These are phyloP conservation scores for Thelonectria olida DNA, from an alignment of 2,329 filamentous ascomycete genomes.

Conservation along the genomic window DNA sequence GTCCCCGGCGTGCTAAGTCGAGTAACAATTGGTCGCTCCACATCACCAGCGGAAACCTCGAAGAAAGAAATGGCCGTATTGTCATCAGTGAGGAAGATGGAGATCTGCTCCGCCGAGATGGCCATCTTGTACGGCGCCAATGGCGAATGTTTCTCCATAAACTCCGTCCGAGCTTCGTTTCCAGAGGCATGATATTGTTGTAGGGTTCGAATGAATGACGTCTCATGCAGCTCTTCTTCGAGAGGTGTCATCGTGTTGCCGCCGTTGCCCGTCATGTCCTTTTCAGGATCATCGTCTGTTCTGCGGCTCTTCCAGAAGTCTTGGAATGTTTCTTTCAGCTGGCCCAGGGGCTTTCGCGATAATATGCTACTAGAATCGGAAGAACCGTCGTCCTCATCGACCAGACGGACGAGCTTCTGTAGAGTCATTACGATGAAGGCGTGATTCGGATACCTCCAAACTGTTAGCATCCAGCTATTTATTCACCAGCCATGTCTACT, in stretches of 20 bases:
- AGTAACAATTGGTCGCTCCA: slow-evolving; percentile 83
- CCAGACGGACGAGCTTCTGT: slow-evolving; percentile 80
- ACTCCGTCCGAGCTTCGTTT: slow-evolving; percentile 85
- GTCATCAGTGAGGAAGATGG: slow-evolving; percentile 86
- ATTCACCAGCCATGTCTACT: too few species aligned
- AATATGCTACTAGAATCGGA: slow-evolving; percentile 47
- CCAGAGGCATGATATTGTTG: slow-evolving; percentile 85
- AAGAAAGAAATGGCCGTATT: slow-evolving; percentile 97
- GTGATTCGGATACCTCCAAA: slow-evolving; percentile 66
- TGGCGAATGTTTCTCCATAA: slow-evolving; percentile 87
- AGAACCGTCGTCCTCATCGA: slow-evolving; percentile 56
- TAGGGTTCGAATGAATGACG: slow-evolving; percentile 71
- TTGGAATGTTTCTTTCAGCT: slow-evolving; percentile 44
- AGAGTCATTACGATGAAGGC: slow-evolving; percentile 81
- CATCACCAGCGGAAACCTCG: slow-evolving; percentile 85
- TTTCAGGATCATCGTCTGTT: slow-evolving; percentile 40
- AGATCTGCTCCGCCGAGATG: slow-evolving; percentile 91
- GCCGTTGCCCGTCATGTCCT: slow-evolving; percentile 35
- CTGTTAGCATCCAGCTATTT: too few species aligned
- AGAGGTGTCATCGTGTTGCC: slow-evolving; percentile 27
- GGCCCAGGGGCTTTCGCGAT: slow-evolving; percentile 37
- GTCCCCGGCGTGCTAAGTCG: slow-evolving; percentile 82
- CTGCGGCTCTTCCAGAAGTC: slow-evolving; percentile 33
- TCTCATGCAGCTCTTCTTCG: slow-evolving; percentile 44
- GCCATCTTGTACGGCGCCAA: slow-evolving; percentile 75